Evolutionary conservation across 208 protist genomes (phyloP).

Genomic region (Wallacemonas sp.): DNA sequence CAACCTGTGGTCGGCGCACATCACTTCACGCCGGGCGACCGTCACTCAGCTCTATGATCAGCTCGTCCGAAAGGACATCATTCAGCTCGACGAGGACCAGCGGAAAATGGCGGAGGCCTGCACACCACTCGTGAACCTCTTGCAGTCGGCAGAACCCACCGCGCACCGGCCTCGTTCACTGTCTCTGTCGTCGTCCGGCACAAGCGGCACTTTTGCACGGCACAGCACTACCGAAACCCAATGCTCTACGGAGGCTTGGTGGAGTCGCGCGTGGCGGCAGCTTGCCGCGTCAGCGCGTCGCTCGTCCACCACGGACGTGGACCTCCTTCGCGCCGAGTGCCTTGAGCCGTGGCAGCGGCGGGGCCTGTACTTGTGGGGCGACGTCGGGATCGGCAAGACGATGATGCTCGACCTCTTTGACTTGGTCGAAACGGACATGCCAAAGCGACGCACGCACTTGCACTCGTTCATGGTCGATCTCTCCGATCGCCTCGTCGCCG

Average conservation of each 20-base stretch:
- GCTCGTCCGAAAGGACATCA: conserved; percentile 64
- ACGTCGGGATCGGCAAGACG: conserved; percentile 95
- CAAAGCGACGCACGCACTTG: conserved; percentile 91
- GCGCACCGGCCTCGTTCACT: not conserved
- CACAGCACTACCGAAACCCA: too few species aligned
- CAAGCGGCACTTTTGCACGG: too few species aligned
- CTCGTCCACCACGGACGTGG: conserved; percentile 22
- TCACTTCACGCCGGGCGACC: conserved; percentile 40
- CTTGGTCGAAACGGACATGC: conserved; percentile 64
- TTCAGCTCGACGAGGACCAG: conserved; percentile 52
- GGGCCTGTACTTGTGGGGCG: conserved; percentile 93
- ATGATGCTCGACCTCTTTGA: conserved; percentile 94
- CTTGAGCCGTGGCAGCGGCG: conserved; percentile 59
- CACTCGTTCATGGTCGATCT: conserved; percentile 94
- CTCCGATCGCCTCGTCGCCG: conserved; percentile 53
- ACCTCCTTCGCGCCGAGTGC: conserved; percentile 47
- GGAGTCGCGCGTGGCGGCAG: not conserved
- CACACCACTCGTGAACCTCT: conserved; percentile 48
- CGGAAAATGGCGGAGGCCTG: conserved; percentile 69
- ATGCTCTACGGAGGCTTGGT: too few species aligned
- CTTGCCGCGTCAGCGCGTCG: not conserved
- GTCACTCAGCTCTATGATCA: conserved; percentile 70
- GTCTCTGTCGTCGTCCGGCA: too few species aligned
- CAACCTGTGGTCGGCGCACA: conserved; percentile 58
- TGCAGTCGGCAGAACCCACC: conserved; percentile 21